These are phyloP conservation scores for Rossbeevera mucosa DNA, from an alignment of 768 basidiomycete genomes.

Conservation along the genomic window DNA sequence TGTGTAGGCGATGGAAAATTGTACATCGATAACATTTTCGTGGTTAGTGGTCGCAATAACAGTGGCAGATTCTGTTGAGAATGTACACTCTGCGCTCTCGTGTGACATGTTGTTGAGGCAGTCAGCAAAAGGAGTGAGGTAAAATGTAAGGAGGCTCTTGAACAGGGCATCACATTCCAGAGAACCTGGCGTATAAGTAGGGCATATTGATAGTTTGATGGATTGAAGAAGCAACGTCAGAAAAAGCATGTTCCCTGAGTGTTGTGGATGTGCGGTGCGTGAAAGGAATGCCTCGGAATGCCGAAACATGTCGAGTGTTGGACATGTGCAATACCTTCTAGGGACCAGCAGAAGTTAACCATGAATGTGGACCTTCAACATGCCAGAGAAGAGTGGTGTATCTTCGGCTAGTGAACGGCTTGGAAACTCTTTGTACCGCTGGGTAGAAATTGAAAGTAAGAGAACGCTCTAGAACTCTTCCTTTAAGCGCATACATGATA, in stretches of 20 bases:
- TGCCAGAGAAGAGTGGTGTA: not conserved
- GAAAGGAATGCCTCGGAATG: not conserved
- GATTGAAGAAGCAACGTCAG: constrained; percentile 1
- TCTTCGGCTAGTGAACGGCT: not conserved
- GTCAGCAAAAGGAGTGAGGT: not conserved
- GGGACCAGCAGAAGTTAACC: not conserved
- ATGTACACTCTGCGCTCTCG: not conserved
- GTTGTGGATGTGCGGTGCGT: not conserved
- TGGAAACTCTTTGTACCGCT: not conserved
- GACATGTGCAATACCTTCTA: not conserved
- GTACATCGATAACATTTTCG: constrained; percentile 13
- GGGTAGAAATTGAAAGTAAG: not conserved
- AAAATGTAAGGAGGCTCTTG: not conserved
- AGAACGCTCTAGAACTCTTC: not conserved
- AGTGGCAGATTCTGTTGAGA: constrained; percentile 1
- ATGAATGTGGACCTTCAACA: not conserved
- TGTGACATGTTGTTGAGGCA: constrained; percentile 9
- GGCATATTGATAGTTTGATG: not conserved
- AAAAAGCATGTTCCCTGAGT: not conserved
- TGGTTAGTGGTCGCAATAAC: not conserved
- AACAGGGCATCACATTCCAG: not conserved
- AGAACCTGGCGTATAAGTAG: constrained; percentile 12
- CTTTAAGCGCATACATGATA: not conserved
- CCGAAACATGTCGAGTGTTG: not conserved
- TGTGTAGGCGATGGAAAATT: not conserved